Percentiles rank a stretch among this genome's conserved stretches.
These are phyloP conservation scores for Epichloe glyceriae DNA, from an alignment of 2,329 filamentous ascomycete genomes.

Conservation along the genomic window DNA sequence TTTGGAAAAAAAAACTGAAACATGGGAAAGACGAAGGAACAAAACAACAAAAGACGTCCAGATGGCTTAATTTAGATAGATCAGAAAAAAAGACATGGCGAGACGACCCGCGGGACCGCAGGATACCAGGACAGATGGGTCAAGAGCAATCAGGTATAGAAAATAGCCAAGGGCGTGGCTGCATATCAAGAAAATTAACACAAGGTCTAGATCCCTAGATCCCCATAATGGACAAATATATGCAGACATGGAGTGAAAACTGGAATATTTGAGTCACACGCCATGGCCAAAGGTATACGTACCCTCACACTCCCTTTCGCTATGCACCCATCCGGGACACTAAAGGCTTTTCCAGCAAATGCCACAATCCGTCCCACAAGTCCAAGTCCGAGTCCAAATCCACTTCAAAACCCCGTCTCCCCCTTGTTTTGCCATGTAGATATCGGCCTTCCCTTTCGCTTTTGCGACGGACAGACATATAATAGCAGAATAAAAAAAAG, in stretches of 20 bases:
- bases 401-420: neutral
- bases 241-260: conserved; percentile 15
- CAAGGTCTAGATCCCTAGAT: neutral
- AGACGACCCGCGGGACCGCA: neutral
- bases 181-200: neutral
- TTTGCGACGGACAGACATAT: conserved; percentile 11
- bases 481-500: neutral
- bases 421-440: conserved; percentile 2
- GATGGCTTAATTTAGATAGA: neutral
- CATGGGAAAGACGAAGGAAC: neutral
- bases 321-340: conserved; percentile 29
- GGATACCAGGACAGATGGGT: neutral
- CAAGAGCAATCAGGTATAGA: neutral
- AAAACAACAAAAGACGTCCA: neutral
- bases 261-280: conserved; percentile 19
- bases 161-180: neutral
- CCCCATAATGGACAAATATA: conserved; percentile 4
- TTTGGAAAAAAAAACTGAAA: neutral
- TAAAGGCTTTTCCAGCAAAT: conserved; percentile 30
- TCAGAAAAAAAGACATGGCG: neutral
- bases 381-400: conserved; percentile 11
- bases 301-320: conserved; percentile 30
- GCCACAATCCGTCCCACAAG: conserved; percentile 12
- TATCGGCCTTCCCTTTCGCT: conserved; percentile 16
- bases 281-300: conserved; percentile 22